Base-by-base conservation (phyloP, 2,329 filamentous ascomycete species). In the Colletotrichum sublineola region DNA sequence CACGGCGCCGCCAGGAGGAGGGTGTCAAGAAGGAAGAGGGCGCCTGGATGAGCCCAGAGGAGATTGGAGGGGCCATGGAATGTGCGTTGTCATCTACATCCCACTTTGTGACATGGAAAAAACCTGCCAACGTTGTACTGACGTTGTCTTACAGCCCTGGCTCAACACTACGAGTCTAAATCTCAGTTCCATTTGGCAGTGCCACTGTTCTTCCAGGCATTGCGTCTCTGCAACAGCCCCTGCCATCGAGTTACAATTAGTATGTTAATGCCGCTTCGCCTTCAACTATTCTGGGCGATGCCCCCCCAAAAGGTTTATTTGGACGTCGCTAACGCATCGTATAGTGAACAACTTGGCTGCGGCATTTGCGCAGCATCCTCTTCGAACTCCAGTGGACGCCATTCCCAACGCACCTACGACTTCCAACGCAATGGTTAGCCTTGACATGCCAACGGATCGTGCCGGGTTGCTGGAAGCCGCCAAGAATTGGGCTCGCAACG, bases 241-340 rank as follows among this genome's bases (percentile, higher is more conserved):
- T 98, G 95, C 80, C 95, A 97, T 80, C 91, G 92, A 63, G 92
- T 94, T 38, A 87, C 95, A 18, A 85, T 98, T 79, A 97, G 87
- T 92, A 86, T 79, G 87, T 86, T 24, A 18, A 44, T 46, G 48
- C 11, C 18, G 11, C 58, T 74, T 73, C 73, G 14, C 15, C 52
- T 73, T 48, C 5, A 40, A 31, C 33, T 40, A 9, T 62, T 48
- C 7, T 38, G 14, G 20, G 40, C 29, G 33, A 11, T 48, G 33
- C 33, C 52, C 33, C 52, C 31, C 53, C 36, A n/a, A 62, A 52
- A 14, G 3, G 46, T 33, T 33, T n/a, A 56, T 42, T 15, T 44
- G 56, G 29, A 20, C 33, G 24, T 50, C 24, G 46, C 74, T 76
- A 58, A 75, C 67, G 46, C 14, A 36, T 9, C 65, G 9, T 63